phyloP scores from a whole-genome alignment of 2,329 filamentous ascomycete genomes.

The Colletotrichum echinochloae region DNA sequence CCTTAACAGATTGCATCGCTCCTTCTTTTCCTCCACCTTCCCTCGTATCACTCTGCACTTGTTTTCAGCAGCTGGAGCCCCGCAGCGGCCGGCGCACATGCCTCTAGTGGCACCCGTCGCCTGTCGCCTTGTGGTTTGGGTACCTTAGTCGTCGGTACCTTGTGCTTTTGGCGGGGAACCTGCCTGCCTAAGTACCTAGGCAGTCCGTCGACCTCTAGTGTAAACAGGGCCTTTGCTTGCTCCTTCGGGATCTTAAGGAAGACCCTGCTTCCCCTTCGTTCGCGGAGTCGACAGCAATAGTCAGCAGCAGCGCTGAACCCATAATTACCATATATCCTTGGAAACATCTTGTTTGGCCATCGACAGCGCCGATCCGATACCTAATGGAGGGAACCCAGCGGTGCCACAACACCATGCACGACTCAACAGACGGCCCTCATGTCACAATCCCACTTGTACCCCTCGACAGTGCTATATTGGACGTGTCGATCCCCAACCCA shows the following conservation, averaged over 20 bases:
- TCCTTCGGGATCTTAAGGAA: not conserved
- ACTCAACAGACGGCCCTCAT: slow-evolving; percentile 24
- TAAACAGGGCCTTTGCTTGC: slow-evolving; percentile 3
- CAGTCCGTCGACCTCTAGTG: slow-evolving; percentile 14
- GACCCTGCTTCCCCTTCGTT: slow-evolving; percentile 4
- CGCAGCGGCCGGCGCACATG: not conserved
- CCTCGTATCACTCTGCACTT: slow-evolving; percentile 30
- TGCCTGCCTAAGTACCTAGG: not conserved
- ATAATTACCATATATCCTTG: not conserved
- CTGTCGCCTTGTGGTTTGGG: not conserved
- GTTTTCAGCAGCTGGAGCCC: slow-evolving; percentile 16
- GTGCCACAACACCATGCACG: slow-evolving; percentile 18
- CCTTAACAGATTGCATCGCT: slow-evolving; percentile 7
- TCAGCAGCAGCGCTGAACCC: not conserved
- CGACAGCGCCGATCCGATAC: not conserved
- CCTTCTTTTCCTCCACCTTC: not conserved
- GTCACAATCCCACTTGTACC: slow-evolving; percentile 28
- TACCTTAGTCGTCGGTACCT: slow-evolving; percentile 21
- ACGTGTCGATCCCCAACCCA: slow-evolving; percentile 15
- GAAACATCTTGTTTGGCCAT: not conserved
- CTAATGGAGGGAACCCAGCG: slow-evolving; percentile 1
- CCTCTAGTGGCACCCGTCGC: slow-evolving; percentile 17
- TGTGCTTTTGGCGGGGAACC: slow-evolving; percentile 31
- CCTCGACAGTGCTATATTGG: slow-evolving; percentile 28
- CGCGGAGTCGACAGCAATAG: not conserved